Conservation (phyloP, 2,329 filamentous ascomycete species). For the Aotearoamyces nothofagi region DNA sequence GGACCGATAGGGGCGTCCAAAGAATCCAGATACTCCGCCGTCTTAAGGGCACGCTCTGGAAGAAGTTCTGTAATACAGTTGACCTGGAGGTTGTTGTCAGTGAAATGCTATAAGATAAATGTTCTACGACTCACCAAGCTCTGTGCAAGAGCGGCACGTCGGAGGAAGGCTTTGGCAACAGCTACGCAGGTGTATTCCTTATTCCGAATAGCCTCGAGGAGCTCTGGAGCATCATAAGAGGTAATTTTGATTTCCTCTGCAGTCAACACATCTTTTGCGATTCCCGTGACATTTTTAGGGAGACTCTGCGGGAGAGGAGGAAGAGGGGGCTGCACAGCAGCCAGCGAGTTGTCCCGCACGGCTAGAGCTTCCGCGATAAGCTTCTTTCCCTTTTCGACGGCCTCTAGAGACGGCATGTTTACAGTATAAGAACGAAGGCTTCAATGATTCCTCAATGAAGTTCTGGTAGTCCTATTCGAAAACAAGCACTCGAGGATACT, state of each 20-base stretch:
- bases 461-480: no score
- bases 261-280: constrained; percentile 30
- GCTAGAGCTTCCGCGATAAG: no score
- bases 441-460: no score
- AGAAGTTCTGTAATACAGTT: constrained; percentile 31
- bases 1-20: constrained; percentile 20
- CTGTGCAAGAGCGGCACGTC: constrained; percentile 36
- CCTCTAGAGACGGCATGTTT: no score
- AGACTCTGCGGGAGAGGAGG: constrained; percentile 21
- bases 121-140: constrained; percentile 22
- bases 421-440: no score
- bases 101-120: neutral
- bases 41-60: constrained; percentile 18
- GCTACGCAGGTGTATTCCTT: constrained; percentile 26
- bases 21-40: constrained; percentile 20
- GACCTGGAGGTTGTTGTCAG: constrained; percentile 14
- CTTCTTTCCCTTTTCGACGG: no score
- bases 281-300: constrained; percentile 26
- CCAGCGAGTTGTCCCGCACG: no score
- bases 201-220: constrained; percentile 28
- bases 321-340: constrained; percentile 23
- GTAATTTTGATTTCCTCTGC: constrained; percentile 33
- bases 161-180: constrained; percentile 36
- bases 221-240: constrained; percentile 26
- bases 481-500: no score